Conservation (phyloP, 2,329 filamentous ascomycete genomes). For the Tolypocladium tundrense region DNA sequence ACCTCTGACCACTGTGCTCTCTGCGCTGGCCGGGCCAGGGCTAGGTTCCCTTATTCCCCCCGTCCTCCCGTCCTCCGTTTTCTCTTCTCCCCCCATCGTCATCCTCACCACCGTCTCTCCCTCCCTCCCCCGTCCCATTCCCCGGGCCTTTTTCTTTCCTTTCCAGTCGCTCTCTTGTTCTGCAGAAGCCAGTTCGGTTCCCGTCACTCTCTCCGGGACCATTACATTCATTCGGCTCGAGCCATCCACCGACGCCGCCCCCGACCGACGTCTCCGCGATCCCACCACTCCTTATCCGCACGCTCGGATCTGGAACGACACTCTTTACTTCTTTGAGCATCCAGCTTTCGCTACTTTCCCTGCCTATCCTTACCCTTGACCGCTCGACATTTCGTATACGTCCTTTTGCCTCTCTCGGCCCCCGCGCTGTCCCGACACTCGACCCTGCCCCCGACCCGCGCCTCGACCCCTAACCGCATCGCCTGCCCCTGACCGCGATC, state of each 20-base stretch:
- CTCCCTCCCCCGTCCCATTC: slow-evolving; percentile 22
- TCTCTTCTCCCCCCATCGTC: slow-evolving; percentile 22
- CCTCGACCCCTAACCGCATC: neutral
- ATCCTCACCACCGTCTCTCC: slow-evolving; percentile 24
- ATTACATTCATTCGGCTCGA: slow-evolving; percentile 31
- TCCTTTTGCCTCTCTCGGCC: neutral
- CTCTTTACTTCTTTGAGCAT: slow-evolving; percentile 12
- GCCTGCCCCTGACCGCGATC: neutral
- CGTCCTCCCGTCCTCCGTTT: slow-evolving; percentile 26
- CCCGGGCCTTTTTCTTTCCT: slow-evolving; percentile 29
- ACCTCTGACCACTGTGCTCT: neutral
- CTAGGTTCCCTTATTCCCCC: slow-evolving; percentile 12
- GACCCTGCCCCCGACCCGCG: neutral
- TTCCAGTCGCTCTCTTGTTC: slow-evolving; percentile 42
- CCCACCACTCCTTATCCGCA: slow-evolving; percentile 8
- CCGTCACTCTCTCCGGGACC: slow-evolving; percentile 43
- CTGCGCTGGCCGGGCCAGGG: neutral
- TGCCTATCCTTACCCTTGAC: slow-evolving; percentile 2
- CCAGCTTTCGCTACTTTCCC: slow-evolving; percentile 5
- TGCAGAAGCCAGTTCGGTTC: slow-evolving; percentile 27
- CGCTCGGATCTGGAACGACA: slow-evolving; percentile 11
- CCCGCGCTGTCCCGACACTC: neutral
- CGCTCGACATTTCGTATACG: neutral
- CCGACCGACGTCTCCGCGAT: slow-evolving; percentile 7
- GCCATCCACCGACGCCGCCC: slow-evolving; percentile 6